A percentile compares a stretch with the other conserved stretches of the same genome.
These are phyloP conservation scores for Magnolia changhungtana DNA, from an alignment of 164 flowering plant species.

Conservation along the genomic window DNA sequence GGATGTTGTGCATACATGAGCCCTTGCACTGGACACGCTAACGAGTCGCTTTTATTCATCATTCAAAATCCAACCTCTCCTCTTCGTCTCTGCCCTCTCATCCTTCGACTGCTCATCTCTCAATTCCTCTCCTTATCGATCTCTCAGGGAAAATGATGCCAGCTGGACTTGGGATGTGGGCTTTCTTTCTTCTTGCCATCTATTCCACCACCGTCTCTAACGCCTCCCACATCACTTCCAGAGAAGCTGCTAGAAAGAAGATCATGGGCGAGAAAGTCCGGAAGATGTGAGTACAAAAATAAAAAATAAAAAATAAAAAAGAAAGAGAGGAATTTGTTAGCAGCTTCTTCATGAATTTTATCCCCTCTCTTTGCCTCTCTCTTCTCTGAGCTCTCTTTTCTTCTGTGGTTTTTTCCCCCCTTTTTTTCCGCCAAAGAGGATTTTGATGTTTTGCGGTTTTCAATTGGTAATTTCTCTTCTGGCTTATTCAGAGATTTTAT, in stretches of 20 bases:
- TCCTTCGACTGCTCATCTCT: too few relatives aligned
- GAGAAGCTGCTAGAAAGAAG: slow-evolving; percentile 44
- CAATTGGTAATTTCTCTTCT: too few relatives aligned
- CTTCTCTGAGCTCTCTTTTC: background rate
- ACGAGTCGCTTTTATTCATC: too few relatives aligned
- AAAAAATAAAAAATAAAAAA: too few relatives aligned
- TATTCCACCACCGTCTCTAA: slow-evolving; percentile 22
- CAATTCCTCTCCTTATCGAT: too few relatives aligned
- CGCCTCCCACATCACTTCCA: slow-evolving; percentile 29
- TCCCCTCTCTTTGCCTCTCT: background rate
- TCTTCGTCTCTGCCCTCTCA: too few relatives aligned
- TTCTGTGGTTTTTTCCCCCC: too few relatives aligned
- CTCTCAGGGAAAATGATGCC: slow-evolving; percentile 16
- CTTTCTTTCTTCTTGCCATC: slow-evolving; percentile 32
- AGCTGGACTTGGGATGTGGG: slow-evolving; percentile 29
- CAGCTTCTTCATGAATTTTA: background rate
- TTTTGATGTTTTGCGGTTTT: too few relatives aligned
- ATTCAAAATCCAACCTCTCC: too few relatives aligned
- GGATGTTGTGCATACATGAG: too few relatives aligned
- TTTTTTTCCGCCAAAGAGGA: background rate
- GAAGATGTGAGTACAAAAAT: slow-evolving; percentile 46
- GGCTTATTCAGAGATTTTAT: too few relatives aligned
- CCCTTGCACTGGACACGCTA: too few relatives aligned
- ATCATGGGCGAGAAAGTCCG: slow-evolving; percentile 75
- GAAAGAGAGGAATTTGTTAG: background rate